Conservation (phyloP, 192 early-diverging fungal species). For the Lobulomyces angularis region DNA sequence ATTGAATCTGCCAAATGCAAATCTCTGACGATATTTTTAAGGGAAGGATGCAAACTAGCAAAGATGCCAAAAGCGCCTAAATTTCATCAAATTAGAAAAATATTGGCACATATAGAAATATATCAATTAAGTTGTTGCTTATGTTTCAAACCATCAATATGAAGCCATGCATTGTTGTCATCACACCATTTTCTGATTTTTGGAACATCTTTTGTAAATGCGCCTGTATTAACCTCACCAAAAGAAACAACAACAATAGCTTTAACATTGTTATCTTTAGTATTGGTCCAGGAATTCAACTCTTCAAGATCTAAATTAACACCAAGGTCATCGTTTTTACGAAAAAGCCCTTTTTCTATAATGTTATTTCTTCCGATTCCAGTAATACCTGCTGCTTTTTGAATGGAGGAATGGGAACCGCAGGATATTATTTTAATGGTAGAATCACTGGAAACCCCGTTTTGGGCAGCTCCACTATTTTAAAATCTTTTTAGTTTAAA, state of each 20-base stretch:
- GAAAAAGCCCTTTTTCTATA: conserved; percentile 16
- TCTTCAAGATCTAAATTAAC: conserved; percentile 7
- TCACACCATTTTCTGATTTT: conserved; percentile 25
- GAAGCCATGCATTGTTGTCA: conserved; percentile 33
- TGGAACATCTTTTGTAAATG: conserved; percentile 19
- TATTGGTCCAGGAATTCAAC: conserved; percentile 1
- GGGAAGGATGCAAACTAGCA: conserved; percentile 22
- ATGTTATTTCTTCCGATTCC: conserved; percentile 37
- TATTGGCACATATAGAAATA: too few species aligned
- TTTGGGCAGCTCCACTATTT: conserved; percentile 10
- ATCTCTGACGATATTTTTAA: conserved; percentile 16
- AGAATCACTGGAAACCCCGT: conserved; percentile 24
- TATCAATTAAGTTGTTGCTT: too few species aligned
- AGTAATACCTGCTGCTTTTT: conserved; percentile 34
- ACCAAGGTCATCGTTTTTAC: not conserved
- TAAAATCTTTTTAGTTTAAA: not conserved
- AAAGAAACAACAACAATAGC: conserved; percentile 31
- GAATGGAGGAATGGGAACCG: conserved; percentile 29
- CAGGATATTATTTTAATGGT: conserved; percentile 16
- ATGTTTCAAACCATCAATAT: too few species aligned
- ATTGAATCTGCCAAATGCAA: conserved; percentile 32
- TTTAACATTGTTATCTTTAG: conserved; percentile 8
- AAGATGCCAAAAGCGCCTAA: conserved; percentile 50
- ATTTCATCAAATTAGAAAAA: too few species aligned
- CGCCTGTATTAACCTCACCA: conserved; percentile 47